Percentiles rank a stretch among this genome's conserved stretches.
phyloP scores from a whole-genome alignment of 331 rosid species.

The Phaseolus coccineus region DNA sequence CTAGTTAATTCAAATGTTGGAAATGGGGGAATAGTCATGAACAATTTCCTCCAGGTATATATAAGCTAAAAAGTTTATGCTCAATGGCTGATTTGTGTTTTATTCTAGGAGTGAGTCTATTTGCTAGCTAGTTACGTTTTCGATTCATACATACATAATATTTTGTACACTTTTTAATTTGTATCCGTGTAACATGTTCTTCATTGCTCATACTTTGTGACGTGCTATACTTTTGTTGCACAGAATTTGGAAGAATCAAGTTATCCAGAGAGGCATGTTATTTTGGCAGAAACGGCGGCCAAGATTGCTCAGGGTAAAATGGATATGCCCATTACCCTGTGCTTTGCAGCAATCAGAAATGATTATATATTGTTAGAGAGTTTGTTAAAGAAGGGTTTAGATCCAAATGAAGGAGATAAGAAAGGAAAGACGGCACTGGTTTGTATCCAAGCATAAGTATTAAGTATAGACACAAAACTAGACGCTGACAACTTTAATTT shows the following conservation, averaged over 20 bases:
- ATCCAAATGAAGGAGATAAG: slow-evolving; percentile 68
- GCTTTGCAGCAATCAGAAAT: slow-evolving; percentile 68
- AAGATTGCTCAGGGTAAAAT: slow-evolving; percentile 65
- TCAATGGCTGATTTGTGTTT: too few species aligned
- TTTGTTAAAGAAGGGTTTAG: slow-evolving; percentile 63
- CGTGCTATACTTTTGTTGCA: slow-evolving; percentile 9
- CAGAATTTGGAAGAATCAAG: slow-evolving; percentile 57
- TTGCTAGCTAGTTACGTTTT: too few species aligned
- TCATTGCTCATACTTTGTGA: not conserved
- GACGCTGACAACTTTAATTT: not conserved
- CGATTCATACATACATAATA: too few species aligned
- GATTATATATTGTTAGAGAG: slow-evolving; percentile 60
- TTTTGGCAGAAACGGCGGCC: slow-evolving; percentile 63
- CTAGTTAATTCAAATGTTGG: slow-evolving; percentile 73
- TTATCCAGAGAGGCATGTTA: slow-evolving; percentile 53
- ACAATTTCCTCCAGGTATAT: slow-evolving; percentile 69
- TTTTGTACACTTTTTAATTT: too few species aligned
- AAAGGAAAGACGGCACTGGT: slow-evolving; percentile 73
- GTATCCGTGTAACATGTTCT: too few species aligned
- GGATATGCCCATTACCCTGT: slow-evolving; percentile 65
- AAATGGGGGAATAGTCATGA: slow-evolving; percentile 76
- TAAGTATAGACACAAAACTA: too few species aligned
- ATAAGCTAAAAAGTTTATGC: too few species aligned
- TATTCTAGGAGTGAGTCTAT: too few species aligned
- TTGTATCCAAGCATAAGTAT: not conserved